A percentile compares a stretch with the other conserved stretches of the same genome.
Conservation (phyloP, 805 yeast genomes). For the Teunomyces aglyptinius region DNA sequence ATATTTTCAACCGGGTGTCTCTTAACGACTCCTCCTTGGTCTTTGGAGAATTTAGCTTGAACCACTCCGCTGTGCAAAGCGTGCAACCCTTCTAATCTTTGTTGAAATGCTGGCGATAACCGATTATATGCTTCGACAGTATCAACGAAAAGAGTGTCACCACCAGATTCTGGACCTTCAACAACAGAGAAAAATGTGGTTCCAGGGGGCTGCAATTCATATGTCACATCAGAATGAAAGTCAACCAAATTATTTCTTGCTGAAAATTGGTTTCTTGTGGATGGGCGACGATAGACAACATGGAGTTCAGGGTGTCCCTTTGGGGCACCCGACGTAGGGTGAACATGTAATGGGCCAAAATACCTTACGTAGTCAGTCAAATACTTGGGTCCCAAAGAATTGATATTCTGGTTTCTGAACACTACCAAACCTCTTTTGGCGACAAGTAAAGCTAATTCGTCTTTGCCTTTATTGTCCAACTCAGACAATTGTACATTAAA, state of each 20-base stretch:
- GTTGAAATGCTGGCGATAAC: constrained; percentile 62
- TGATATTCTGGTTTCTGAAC: constrained; percentile 33
- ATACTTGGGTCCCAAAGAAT: constrained; percentile 41
- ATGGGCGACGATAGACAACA: constrained; percentile 53
- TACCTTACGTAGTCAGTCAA: constrained; percentile 57
- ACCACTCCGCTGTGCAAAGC: constrained; percentile 70
- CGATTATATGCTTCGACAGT: constrained; percentile 68
- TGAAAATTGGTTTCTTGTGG: constrained; percentile 26
- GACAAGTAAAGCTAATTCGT: constrained; percentile 31
- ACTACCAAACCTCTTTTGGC: constrained; percentile 37
- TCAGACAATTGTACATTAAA: constrained; percentile 29
- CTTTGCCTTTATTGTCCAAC: constrained; percentile 25
- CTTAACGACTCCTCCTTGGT: constrained; percentile 61
- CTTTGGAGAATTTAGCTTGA: constrained; percentile 60
- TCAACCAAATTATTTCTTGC: constrained; percentile 36
- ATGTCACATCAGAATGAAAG: constrained; percentile 77
- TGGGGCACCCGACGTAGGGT: constrained; percentile 74
- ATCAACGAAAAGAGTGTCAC: constrained; percentile 79
- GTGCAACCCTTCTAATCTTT: constrained; percentile 57
- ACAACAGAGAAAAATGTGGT: constrained; percentile 64
- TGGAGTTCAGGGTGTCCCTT: constrained; percentile 62
- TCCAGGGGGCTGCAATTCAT: constrained; percentile 72
- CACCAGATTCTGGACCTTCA: constrained; percentile 61
- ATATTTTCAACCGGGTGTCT: constrained; percentile 59
- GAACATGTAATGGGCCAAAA: constrained; percentile 70